These are phyloP conservation scores for Stachybotrys echinatus DNA, from an alignment of 2,329 filamentous ascomycete genomes.

Conservation along the genomic window DNA sequence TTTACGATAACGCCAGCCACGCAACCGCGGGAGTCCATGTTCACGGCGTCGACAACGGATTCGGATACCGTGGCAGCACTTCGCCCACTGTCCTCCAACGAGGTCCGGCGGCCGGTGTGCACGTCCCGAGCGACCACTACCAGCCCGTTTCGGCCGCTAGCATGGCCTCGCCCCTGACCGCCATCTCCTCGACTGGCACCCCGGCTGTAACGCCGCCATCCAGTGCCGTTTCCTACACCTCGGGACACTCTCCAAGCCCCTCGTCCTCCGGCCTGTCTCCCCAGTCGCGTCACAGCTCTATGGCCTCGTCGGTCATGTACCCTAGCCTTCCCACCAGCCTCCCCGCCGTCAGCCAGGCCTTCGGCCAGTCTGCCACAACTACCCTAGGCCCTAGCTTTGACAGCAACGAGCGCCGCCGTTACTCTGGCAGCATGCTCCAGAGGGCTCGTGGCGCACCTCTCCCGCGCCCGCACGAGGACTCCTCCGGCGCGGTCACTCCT, in stretches of 20 bases:
- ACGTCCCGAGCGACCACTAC: slow-evolving; percentile 29
- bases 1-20: slow-evolving; percentile 87
- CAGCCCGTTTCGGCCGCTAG: slow-evolving; percentile 45
- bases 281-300: slow-evolving; percentile 55
- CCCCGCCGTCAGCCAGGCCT: slow-evolving; percentile 64
- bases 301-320: slow-evolving; percentile 61
- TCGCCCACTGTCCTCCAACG: slow-evolving; percentile 41
- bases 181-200: slow-evolving; percentile 60
- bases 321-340: slow-evolving; percentile 54
- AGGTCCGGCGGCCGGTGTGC: slow-evolving; percentile 21
- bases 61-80: slow-evolving; percentile 53
- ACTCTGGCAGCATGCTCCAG: slow-evolving; percentile 63
- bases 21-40: slow-evolving; percentile 76
- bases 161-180: slow-evolving; percentile 56
- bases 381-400: slow-evolving; percentile 66
- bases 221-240: slow-evolving; percentile 70
- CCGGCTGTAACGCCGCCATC: slow-evolving; percentile 73
- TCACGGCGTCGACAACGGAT: slow-evolving; percentile 62
- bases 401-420: slow-evolving; percentile 57
- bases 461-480: slow-evolving; percentile 28
- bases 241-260: slow-evolving; percentile 68
- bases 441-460: slow-evolving; percentile 43
- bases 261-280: slow-evolving; percentile 69
- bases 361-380: slow-evolving; percentile 63
- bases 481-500: slow-evolving; percentile 36